Evolutionary conservation across 2,329 filamentous ascomycete genomes (phyloP), one percentile per base, ranked within the genome.

Genomic region (Chrysosphaeria jannelii): DNA sequence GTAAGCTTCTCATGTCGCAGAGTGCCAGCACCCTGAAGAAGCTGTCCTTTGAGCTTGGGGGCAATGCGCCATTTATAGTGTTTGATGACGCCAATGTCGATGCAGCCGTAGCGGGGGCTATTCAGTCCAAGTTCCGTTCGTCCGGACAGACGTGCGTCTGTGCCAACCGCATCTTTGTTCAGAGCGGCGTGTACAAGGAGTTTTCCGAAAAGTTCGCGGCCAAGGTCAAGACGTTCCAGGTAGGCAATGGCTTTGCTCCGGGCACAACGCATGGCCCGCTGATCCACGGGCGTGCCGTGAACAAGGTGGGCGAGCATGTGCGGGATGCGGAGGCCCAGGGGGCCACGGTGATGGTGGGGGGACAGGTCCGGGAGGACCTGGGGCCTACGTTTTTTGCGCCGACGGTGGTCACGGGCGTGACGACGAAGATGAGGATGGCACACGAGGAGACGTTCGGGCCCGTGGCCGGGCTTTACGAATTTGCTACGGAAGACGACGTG

Each of bases 101-200:
- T 28, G 48, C 52, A 4, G 85, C 85, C 3, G 76, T 93, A 1
- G 49, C 62, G 0, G 81, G 79, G 13, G 78, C 78, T 22, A 59
- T 93, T 25, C 50, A 66, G 13, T 79, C 63, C 37, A 97, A 93
- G 44, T 93, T 93, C 61, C 70, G 85, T 25, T 76, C 69, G 18
- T 88, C 75, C 0, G 85, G 85, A 17, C 85, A 97, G 52, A 93
- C 85, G 0, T 97, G 85, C 43, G 79, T 93, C 12, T 79, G 71
- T 37, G 72, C 72, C 13, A 88, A 88, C 48, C 57, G 75, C 14
- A 60, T 88, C 32, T 81, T 71, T 41, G 57, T 88, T 6, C 75
- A 88, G 42, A 50, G 53, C 17, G 67, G 62, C 28, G 59, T 88
- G 41, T 78, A 85, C 45, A 69, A 81, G 35, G 48, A 55, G 18